Percentiles rank a stretch among this genome's conserved stretches.
These are phyloP conservation scores for Hyphopichia buzzinii DNA, from an alignment of 1,139 yeast species.

Conservation along the genomic window DNA sequence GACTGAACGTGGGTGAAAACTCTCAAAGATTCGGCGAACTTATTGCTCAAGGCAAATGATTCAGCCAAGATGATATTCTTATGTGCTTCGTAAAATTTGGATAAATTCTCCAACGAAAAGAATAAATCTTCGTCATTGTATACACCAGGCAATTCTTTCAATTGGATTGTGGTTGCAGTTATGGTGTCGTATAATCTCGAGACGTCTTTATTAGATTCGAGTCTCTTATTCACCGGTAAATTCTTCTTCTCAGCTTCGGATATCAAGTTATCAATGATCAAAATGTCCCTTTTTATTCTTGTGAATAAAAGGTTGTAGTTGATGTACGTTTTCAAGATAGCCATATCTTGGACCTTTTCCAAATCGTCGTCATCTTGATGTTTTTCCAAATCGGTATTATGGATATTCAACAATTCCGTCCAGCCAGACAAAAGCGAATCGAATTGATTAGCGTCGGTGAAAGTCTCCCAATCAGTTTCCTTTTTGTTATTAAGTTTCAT, in stretches of 20 bases:
- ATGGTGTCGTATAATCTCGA: conserved; percentile 51
- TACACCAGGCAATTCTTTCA: conserved; percentile 86
- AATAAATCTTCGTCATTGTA: conserved; percentile 73
- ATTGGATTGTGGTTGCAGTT: conserved; percentile 47
- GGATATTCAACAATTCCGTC: conserved; percentile 43
- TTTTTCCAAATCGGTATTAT: conserved; percentile 47
- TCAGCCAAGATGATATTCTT: conserved; percentile 48
- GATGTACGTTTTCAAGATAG: conserved; percentile 72
- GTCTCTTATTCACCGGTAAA: conserved; percentile 17
- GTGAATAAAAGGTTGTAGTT: conserved; percentile 65
- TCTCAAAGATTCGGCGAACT: conserved; percentile 55
- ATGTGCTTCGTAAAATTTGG: conserved; percentile 42
- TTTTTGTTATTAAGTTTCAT: conserved; percentile 40
- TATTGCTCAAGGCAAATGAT: conserved; percentile 45
- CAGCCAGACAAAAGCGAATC: conserved; percentile 36
- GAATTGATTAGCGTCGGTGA: conserved; percentile 24
- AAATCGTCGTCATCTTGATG: conserved; percentile 45
- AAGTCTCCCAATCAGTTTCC: conserved; percentile 18
- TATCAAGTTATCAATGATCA: conserved; percentile 39
- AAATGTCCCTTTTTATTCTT: conserved; percentile 68
- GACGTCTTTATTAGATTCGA: conserved; percentile 43
- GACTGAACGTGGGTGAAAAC: conserved; percentile 39
- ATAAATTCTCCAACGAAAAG: conserved; percentile 50
- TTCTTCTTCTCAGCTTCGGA: conserved; percentile 12
- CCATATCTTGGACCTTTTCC: conserved; percentile 66